Evolutionary conservation across 1,284 basidiomycete species (phyloP).

Genomic region (Inonotus obliquus): DNA sequence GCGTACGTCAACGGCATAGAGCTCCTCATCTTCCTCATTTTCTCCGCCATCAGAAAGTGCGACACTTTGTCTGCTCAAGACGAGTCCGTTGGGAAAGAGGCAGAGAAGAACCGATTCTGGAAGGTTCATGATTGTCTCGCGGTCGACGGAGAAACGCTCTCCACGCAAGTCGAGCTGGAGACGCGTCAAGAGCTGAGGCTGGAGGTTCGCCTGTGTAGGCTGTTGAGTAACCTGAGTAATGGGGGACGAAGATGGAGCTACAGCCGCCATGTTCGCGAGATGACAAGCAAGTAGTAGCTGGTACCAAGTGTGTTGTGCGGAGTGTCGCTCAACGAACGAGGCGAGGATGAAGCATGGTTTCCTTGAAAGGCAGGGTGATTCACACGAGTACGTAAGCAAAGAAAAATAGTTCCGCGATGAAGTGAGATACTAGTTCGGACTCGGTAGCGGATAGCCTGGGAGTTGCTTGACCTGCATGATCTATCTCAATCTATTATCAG

Average conservation of each 20-base stretch:
- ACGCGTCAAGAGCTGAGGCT: conserved; percentile 80
- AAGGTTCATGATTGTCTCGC: conserved; percentile 97
- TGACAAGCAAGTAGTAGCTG: not conserved
- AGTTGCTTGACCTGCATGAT: not conserved
- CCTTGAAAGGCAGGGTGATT: not conserved
- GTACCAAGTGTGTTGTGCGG: no score
- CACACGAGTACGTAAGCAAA: not conserved
- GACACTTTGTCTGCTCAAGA: conserved; percentile 83
- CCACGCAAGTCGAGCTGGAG: conserved; percentile 92
- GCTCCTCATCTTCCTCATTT: conserved; percentile 87
- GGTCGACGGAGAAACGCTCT: conserved; percentile 89
- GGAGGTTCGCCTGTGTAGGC: conserved; percentile 65
- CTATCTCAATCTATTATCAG: not conserved
- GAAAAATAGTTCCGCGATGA: not conserved
- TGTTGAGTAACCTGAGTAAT: conserved; percentile 84
- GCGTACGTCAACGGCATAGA: conserved; percentile 94
- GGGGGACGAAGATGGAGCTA: conserved; percentile 60
- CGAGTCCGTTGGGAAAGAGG: conserved; percentile 95
- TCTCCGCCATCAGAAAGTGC: conserved; percentile 68
- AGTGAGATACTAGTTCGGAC: not conserved
- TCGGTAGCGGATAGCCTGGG: not conserved
- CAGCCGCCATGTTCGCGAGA: conserved; percentile 36
- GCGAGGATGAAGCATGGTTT: not conserved
- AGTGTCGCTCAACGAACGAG: not conserved
- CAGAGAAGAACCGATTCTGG: conserved; percentile 96